Base-by-base conservation (phyloP, 2,329 filamentous ascomycete genomes). In the Penicillium sp. region DNA sequence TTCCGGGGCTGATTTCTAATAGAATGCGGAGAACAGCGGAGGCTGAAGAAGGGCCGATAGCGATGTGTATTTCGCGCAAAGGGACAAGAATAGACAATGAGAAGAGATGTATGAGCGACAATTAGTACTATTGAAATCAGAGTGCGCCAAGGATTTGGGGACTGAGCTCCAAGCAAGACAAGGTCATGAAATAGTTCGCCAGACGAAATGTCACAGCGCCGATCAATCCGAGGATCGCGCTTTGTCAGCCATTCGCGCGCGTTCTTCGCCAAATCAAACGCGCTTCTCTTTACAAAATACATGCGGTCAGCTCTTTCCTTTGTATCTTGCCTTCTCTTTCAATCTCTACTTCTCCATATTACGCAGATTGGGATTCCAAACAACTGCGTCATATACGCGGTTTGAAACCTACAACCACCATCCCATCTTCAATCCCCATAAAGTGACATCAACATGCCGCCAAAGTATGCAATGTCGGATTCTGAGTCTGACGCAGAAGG, bases 391-490 rank as follows among this genome's bases (percentile, higher is more conserved):
- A 16, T 19, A 30, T 3, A 25, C n/a, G 1, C 6, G 3, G 27
- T 9, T 13, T 5, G 28, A 33, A 16, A 14, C 33, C 6, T 44
- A 28, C 30, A 22, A 22, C 25, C 8, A 18, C 10, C 13, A 25
- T n/a, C 11, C n/a, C 14, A 11, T 2, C 18, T 36, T 13, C 11
- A 27, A 43, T 29, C 18, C 16, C 11, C 10, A 16, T 4, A 16
- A 10, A 2, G 14, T 38, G 35, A 45, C 30, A 39, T 43, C 25
- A 46, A 34, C 34, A 70, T 71, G 68, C 54, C 60, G 16, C 62
- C 62, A 9, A 60, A 59, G 54, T 62, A 63, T 41, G 57, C 55
- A 14, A 56, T 73, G n/a, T 63, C 64, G 1, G 62, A 69, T 30
- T 53, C 55, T 6, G 62, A 68, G 16, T 61, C 64, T 33, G 59